A percentile compares a stretch with the other conserved stretches of the same genome.
Evolutionary conservation across 331 rosid genomes (phyloP).

Genomic region (Spiraea crenata): DNA sequence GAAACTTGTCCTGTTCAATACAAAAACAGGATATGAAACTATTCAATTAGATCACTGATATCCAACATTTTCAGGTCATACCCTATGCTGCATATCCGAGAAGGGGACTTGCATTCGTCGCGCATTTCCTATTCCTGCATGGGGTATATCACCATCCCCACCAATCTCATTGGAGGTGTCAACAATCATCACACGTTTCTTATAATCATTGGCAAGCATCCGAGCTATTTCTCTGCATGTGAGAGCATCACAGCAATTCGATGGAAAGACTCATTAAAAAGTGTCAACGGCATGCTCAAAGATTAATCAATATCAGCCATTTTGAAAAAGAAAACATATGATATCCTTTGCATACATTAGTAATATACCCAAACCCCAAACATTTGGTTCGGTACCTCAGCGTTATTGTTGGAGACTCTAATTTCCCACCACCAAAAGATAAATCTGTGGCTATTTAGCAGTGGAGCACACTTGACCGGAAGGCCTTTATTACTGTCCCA

Average conservation of each 20-base stretch:
- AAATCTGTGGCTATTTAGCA: not conserved
- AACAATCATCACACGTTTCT: constrained; percentile 95
- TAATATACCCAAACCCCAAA: not conserved
- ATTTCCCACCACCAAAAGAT: not conserved
- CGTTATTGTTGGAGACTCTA: not conserved
- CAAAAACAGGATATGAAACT: not conserved
- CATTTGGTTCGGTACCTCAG: not conserved
- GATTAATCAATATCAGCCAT: not conserved
- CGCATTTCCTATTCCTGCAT: constrained; percentile 89
- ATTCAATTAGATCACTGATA: constrained; percentile 14
- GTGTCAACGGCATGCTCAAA: not conserved
- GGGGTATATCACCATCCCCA: constrained; percentile 99
- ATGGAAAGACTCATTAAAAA: constrained; percentile 4
- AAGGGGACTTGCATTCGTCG: constrained; percentile 96
- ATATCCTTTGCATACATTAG: no score
- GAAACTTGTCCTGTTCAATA: not conserved
- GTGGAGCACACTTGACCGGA: not conserved
- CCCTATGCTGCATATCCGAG: constrained; percentile 90
- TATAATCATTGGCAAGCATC: constrained; percentile 88
- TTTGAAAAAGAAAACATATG: not conserved
- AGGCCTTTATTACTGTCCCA: not conserved
- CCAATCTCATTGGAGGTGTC: constrained; percentile 99
- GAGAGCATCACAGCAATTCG: not conserved
- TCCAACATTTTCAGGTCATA: constrained; percentile 27
- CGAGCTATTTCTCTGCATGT: constrained; percentile 80